These are phyloP conservation scores for Cicer judaicum DNA, from an alignment of 306 rosid species.

Conservation along the genomic window DNA sequence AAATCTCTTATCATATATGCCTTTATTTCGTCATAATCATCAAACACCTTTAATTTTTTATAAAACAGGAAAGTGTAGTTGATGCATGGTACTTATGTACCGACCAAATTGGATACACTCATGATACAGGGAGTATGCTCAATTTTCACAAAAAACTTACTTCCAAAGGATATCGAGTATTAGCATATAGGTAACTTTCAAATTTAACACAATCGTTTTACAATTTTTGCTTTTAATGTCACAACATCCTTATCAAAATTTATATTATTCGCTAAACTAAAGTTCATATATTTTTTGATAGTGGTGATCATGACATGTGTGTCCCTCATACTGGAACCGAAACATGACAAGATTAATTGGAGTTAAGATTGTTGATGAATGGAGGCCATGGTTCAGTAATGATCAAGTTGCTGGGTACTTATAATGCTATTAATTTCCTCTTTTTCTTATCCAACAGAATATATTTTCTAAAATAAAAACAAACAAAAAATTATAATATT, in stretches of 20 bases:
- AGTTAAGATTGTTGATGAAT: conserved; percentile 62
- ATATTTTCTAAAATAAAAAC: too few species aligned
- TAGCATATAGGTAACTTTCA: conserved; percentile 66
- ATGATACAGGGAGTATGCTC: conserved; percentile 83
- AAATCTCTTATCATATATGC: too few species aligned
- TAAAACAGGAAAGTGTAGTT: conserved; percentile 48
- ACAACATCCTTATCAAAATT: too few species aligned
- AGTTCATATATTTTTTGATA: background rate
- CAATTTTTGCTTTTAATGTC: too few species aligned
- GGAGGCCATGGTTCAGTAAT: conserved; percentile 73
- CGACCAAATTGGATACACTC: conserved; percentile 27
- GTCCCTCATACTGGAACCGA: conserved; percentile 31
- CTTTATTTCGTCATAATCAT: too few species aligned
- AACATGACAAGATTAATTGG: conserved; percentile 32
- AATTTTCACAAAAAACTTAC: conserved; percentile 77
- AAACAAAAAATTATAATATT: too few species aligned
- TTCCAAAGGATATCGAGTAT: conserved; percentile 73
- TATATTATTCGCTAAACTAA: too few species aligned
- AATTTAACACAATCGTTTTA: conserved; percentile 24
- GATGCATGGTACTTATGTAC: conserved; percentile 63
- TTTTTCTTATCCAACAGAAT: background rate
- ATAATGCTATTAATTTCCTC: background rate
- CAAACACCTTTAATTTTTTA: background rate
- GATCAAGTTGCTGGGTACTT: conserved; percentile 73
- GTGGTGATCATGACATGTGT: conserved; percentile 38